These are phyloP conservation scores for Arxiozyma slooffiae DNA, from an alignment of 1,139 yeast genomes.

Conservation along the genomic window DNA sequence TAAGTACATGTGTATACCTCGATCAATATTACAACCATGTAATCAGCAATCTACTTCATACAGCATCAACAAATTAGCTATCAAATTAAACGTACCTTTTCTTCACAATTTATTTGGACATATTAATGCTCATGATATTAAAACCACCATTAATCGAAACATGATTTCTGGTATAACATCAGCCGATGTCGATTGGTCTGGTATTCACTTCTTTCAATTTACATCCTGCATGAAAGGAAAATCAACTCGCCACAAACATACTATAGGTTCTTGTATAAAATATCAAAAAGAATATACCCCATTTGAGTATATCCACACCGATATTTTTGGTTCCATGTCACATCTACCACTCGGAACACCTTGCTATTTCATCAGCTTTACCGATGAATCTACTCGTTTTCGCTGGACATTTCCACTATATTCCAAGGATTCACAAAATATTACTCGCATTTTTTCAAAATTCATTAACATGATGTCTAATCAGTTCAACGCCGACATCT, in stretches of 20 bases:
- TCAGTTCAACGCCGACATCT: slow-evolving; percentile 3
- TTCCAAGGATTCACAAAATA: background rate
- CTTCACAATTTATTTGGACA: background rate
- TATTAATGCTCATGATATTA: background rate
- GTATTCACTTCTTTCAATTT: slow-evolving; percentile 2
- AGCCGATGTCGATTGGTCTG: background rate
- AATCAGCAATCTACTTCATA: no score
- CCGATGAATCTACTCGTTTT: slow-evolving; percentile 5
- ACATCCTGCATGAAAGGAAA: slow-evolving; percentile 5
- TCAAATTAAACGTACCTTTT: no score
- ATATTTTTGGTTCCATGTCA: slow-evolving; percentile 8
- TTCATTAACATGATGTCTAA: slow-evolving; percentile 1
- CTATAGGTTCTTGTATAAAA: slow-evolving; percentile 3
- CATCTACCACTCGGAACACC: background rate
- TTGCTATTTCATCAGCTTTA: slow-evolving; percentile 5
- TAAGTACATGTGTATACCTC: no score
- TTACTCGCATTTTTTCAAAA: background rate
- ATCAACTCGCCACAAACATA: slow-evolving; percentile 3
- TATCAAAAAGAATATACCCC: slow-evolving; percentile 4
- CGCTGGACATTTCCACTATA: slow-evolving; percentile 5
- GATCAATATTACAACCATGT: no score
- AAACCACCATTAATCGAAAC: background rate
- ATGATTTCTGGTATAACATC: background rate
- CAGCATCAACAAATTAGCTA: no score
- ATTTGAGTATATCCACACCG: slow-evolving; percentile 7